A percentile compares a stretch with the other conserved stretches of the same genome.
Evolutionary conservation across 164 flowering plant genomes (phyloP).

Genomic region (Tetracentron sinense): DNA sequence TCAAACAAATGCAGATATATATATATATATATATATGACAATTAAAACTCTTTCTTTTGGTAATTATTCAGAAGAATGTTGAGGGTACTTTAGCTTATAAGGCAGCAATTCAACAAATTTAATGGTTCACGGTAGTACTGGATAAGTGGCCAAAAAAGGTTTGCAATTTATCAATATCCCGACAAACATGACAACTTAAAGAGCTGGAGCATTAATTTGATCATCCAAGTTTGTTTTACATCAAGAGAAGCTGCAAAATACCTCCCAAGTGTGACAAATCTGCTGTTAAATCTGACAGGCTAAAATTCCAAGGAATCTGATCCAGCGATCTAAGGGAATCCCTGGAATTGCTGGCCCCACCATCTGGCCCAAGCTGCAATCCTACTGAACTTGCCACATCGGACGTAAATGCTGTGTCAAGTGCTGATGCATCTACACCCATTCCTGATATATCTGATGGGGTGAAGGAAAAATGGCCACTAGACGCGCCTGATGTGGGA

Average conservation of each 20-base stretch:
- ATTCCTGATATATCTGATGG: slow-evolving; percentile 86
- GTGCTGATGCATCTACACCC: slow-evolving; percentile 79
- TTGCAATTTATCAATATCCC: neutral
- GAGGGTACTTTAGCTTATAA: too few relatives aligned
- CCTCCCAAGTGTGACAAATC: slow-evolving; percentile 92
- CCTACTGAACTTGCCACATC: slow-evolving; percentile 78
- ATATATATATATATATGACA: too few relatives aligned
- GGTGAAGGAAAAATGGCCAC: slow-evolving; percentile 93
- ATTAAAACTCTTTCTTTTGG: too few relatives aligned
- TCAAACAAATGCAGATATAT: too few relatives aligned
- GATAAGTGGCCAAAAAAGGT: too few relatives aligned
- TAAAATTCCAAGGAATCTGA: slow-evolving; percentile 92
- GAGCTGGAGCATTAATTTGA: neutral
- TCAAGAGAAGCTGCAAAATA: slow-evolving; percentile 18
- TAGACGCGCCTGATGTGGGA: slow-evolving; percentile 86
- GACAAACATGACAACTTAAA: neutral
- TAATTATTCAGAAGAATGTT: too few relatives aligned
- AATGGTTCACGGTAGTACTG: neutral
- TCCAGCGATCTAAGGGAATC: slow-evolving; percentile 75
- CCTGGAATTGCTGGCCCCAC: slow-evolving; percentile 62
- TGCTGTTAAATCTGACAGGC: slow-evolving; percentile 89
- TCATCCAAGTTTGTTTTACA: neutral
- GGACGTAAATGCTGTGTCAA: slow-evolving; percentile 80
- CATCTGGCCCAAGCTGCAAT: slow-evolving; percentile 72
- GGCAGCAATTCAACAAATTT: too few relatives aligned